phyloP scores from a whole-genome alignment of 1,284 basidiomycete species.

The Boletus smithii region DNA sequence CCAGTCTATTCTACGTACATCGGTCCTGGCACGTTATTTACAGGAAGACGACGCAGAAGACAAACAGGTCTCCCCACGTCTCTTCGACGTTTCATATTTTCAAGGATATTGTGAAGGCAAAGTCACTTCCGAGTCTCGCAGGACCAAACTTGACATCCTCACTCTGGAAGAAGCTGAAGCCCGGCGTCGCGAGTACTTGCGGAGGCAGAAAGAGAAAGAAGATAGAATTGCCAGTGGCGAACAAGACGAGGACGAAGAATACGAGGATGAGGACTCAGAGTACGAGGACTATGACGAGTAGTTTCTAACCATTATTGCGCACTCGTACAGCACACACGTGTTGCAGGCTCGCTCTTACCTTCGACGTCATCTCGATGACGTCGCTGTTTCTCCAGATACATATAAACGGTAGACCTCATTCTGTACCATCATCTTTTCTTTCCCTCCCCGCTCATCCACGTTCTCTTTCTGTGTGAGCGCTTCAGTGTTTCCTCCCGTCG shows the following conservation, averaged over 20 bases:
- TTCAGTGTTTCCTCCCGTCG: too few relatives aligned
- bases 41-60: conserved; percentile 23
- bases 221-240: conserved; percentile 12
- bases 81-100: conserved; percentile 25
- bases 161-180: conserved; percentile 19
- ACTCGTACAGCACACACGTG: too few relatives aligned
- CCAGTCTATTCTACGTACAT: neutral
- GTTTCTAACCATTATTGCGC: neutral
- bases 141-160: conserved; percentile 17
- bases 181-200: conserved; percentile 4
- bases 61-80: conserved; percentile 16
- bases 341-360: too few relatives aligned
- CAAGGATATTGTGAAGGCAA: conserved; percentile 22
- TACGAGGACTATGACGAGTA: conserved; percentile 4
- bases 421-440: too few relatives aligned
- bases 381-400: too few relatives aligned
- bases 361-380: too few relatives aligned
- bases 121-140: conserved; percentile 16
- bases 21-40: neutral
- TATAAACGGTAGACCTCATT: too few relatives aligned
- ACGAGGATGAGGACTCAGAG: conserved; percentile 1
- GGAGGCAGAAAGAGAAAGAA: conserved; percentile 9
- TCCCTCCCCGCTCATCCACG: too few relatives aligned
- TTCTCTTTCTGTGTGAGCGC: too few relatives aligned
- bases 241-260: conserved; percentile 5